These are phyloP conservation scores for Euphorbia peplus DNA, from an alignment of 345 rosid genomes.

Conservation along the genomic window DNA sequence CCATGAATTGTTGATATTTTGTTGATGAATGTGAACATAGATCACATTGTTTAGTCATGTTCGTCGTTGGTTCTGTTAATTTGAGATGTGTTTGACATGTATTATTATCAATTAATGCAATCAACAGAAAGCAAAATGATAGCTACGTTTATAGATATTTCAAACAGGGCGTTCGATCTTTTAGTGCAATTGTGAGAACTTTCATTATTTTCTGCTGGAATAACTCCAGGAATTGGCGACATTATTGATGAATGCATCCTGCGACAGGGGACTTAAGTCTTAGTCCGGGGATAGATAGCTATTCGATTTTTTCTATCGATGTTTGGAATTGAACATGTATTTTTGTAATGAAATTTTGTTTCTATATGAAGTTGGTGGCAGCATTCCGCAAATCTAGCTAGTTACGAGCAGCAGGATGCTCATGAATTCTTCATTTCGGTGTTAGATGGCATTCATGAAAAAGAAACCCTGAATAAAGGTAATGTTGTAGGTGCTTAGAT, in stretches of 20 bases:
- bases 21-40: too few relatives aligned
- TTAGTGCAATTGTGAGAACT: background rate
- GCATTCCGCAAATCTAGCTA: conserved; percentile 30
- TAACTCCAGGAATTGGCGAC: background rate
- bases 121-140: background rate
- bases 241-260: background rate
- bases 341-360: conserved; percentile 20
- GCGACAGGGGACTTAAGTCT: conserved; percentile 2
- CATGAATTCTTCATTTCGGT: conserved; percentile 34
- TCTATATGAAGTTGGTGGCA: conserved; percentile 36
- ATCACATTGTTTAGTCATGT: background rate
- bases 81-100: background rate
- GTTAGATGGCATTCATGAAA: conserved; percentile 30
- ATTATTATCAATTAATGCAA: background rate
- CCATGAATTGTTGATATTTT: too few relatives aligned
- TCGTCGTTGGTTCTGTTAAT: too few relatives aligned
- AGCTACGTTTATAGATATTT: background rate
- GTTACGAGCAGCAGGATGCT: conserved; percentile 35
- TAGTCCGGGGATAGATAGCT: conserved; percentile 9
- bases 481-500: conserved; percentile 5
- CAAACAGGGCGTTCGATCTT: too few relatives aligned
- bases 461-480: conserved; percentile 22
- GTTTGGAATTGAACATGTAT: conserved; percentile 13
- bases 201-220: background rate
- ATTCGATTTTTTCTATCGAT: conserved; percentile 6